Conservation (phyloP, 192 early-diverging fungal genomes). For the Coemansia sp. region DNA sequence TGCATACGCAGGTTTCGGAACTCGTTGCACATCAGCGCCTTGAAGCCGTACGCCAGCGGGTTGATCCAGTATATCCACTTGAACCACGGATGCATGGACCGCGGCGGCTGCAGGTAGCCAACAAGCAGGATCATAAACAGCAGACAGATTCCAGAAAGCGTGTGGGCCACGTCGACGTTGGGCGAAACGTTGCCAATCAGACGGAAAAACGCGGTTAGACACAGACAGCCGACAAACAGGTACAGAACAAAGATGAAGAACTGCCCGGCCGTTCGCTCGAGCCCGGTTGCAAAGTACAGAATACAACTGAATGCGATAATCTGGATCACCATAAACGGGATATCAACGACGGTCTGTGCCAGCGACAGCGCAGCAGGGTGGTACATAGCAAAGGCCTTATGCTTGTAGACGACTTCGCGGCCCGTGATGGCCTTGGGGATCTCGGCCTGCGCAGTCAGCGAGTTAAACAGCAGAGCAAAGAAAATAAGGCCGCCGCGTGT, state of each 20-base stretch:
- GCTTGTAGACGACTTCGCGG: constrained; percentile 76
- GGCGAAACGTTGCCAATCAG: constrained; percentile 50
- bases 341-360: constrained; percentile 61
- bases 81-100: constrained; percentile 66
- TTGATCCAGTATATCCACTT: constrained; percentile 72
- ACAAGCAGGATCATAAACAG: constrained; percentile 50
- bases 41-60: constrained; percentile 68
- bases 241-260: constrained; percentile 68
- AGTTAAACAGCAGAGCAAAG: constrained; percentile 71
- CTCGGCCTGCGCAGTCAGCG: constrained; percentile 69
- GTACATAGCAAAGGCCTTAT: constrained; percentile 73
- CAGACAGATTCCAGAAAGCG: constrained; percentile 42
- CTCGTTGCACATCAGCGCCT: constrained; percentile 71
- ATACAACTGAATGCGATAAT: constrained; percentile 63
- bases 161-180: constrained; percentile 51
- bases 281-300: constrained; percentile 67
- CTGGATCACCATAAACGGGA: constrained; percentile 58
- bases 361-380: constrained; percentile 67
- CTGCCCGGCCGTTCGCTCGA: constrained; percentile 60
- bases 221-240: constrained; percentile 62
- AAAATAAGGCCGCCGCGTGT: constrained; percentile 80
- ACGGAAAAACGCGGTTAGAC: constrained; percentile 64
- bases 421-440: constrained; percentile 71
- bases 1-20: constrained; percentile 55
- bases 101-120: constrained; percentile 63